Evolutionary conservation across 2,329 filamentous ascomycete genomes (phyloP), one percentile per base, ranked within the genome.

Genomic region (Pseudopithomyces chartarum): DNA sequence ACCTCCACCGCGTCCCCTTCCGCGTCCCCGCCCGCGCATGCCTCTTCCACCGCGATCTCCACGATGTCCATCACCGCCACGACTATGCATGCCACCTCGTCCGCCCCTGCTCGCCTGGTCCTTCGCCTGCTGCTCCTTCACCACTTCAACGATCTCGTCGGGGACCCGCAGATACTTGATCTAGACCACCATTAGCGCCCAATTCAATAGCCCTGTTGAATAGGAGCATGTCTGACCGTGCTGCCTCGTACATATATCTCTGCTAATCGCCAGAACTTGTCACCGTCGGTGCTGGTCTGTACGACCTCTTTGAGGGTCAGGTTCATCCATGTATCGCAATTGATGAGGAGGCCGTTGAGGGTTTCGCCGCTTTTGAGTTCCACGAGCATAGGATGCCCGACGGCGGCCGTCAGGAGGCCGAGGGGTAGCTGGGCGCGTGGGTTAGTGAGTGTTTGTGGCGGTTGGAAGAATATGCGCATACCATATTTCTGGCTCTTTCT

Each of bases 281-380:
- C 93, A 61, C 92, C 95, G 71, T 98, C 94, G 22, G 94, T 88
- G 74, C 90, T 97, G 17, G 95, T 98, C 79, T 98, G 94, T 34
- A 98, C 91, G 20, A 99, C 96, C 77, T 98, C 95, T 78, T 95
- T 96, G 65, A 99, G 80, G 2, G 94, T 98, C 67, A 99, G 82
- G 80, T 99, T 99, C 95, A 99, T 99, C 92, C 95, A 99, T 47
- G 94, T 99, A 78, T 99, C 95, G 87, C 94, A 99, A 77, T 90
- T 92, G 76, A 97, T 90, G 57, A 99, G 83, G 73, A 97, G 92
- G 61, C 95, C 95, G 80, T 98, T 99, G 59, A 99, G 85, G 0
- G 95, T 98, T 79, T 99, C 93, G 80, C 93, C 93, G 73, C 94
- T 96, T 84, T 97, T 97, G 65, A 97, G 89, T 82, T 97, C 93